Percentiles rank a stretch among this genome's conserved stretches.
Evolutionary conservation across 306 rosid genomes (phyloP).

Genomic region (Cucurbita maxima): DNA sequence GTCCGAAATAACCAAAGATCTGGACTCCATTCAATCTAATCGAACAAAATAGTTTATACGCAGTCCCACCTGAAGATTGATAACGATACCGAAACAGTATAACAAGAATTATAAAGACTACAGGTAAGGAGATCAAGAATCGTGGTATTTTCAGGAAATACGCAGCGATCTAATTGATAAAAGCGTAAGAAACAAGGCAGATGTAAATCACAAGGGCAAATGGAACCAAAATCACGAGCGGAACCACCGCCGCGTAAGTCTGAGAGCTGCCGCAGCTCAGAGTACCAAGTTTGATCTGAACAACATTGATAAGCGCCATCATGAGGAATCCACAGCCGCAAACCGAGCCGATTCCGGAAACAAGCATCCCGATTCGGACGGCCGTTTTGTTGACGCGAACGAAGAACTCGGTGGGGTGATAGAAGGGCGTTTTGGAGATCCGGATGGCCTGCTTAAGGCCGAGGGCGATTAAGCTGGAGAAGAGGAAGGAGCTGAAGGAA

Average conservation of each 20-base stretch:
- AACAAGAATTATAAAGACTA: too few relatives aligned
- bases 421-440: conserved; percentile 30
- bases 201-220: neutral
- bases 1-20: neutral
- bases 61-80: neutral
- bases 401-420: conserved; percentile 33
- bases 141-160: neutral
- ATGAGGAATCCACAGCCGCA: conserved; percentile 50
- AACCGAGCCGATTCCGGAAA: conserved; percentile 63
- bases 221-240: conserved; percentile 7
- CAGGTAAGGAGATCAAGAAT: neutral
- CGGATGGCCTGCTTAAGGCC: conserved; percentile 76
- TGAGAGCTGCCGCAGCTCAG: conserved; percentile 14
- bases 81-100: too few relatives aligned
- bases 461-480: conserved; percentile 83
- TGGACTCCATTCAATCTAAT: neutral
- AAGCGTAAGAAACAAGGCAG: neutral
- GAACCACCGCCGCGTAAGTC: neutral
- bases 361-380: conserved; percentile 63
- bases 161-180: neutral
- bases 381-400: conserved; percentile 35
- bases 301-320: conserved; percentile 61
- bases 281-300: conserved; percentile 83
- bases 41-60: too few relatives aligned
- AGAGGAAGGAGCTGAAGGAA: conserved; percentile 96